Percentiles rank a stretch among this genome's conserved stretches.
phyloP scores from a whole-genome alignment of 83 land plant species.

The Picea mariana region DNA sequence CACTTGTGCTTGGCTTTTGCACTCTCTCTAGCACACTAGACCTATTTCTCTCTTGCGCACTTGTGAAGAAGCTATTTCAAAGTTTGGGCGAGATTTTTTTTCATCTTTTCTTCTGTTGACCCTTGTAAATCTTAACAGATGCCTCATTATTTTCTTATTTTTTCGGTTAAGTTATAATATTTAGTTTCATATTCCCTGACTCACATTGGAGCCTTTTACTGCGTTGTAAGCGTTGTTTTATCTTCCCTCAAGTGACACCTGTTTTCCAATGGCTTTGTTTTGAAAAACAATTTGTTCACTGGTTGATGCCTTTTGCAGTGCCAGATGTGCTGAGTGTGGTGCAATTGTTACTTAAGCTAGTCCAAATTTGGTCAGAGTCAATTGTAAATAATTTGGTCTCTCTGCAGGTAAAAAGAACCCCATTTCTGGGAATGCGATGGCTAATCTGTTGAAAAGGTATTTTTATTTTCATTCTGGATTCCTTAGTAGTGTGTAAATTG shows the following conservation, averaged over 20 bases:
- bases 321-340: not conserved
- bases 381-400: not conserved
- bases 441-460: not conserved
- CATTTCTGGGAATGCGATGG: conserved; percentile 58
- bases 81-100: no score
- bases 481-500: not conserved
- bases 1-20: no score
- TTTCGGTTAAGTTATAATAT: no score
- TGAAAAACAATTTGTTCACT: not conserved
- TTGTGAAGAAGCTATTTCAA: no score
- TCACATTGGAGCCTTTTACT: no score
- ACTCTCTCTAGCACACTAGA: no score
- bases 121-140: no score
- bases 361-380: not conserved
- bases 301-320: not conserved
- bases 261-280: not conserved
- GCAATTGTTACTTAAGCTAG: not conserved
- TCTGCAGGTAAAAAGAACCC: conserved; percentile 79
- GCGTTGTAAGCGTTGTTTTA: no score
- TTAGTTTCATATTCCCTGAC: no score
- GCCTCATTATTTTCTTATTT: no score
- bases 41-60: no score
- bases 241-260: not conserved
- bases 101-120: no score
- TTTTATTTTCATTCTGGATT: not conserved